Percentiles rank a stretch among this genome's conserved stretches.
Conservation (phyloP, 2,329 filamentous ascomycete species). For the Xylaria sp. region DNA sequence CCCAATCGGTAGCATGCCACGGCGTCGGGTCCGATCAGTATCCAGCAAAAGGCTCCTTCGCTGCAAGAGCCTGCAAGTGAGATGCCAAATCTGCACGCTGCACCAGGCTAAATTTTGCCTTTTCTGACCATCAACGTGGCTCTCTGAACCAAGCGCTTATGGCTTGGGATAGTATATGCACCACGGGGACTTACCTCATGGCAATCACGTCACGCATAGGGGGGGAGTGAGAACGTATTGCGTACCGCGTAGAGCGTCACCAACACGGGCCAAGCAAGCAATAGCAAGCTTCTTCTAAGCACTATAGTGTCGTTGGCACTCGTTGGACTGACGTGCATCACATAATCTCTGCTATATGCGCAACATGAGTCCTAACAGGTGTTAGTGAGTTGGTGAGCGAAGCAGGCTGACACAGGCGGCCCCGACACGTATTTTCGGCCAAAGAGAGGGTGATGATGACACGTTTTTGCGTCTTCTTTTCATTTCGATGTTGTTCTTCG, state of each 20-base stretch:
- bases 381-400: slow-evolving; percentile 19
- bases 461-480: not conserved
- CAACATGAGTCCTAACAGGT: slow-evolving; percentile 33
- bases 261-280: slow-evolving; percentile 13
- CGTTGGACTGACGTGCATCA: slow-evolving; percentile 21
- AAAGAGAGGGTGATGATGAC: not conserved
- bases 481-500: not conserved
- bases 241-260: not conserved
- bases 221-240: not conserved
- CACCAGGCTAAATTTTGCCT: not conserved
- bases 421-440: slow-evolving; percentile 8
- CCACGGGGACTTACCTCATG: not conserved
- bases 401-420: slow-evolving; percentile 12
- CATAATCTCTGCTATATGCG: slow-evolving; percentile 10
- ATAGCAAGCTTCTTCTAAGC: slow-evolving; percentile 28
- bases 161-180: not conserved
- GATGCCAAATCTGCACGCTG: slow-evolving; percentile 26
- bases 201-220: slow-evolving; percentile 17
- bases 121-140: slow-evolving; percentile 18
- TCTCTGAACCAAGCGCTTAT: slow-evolving; percentile 18
- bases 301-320: slow-evolving; percentile 18
- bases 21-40: slow-evolving; percentile 31
- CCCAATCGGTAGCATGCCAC: slow-evolving; percentile 37
- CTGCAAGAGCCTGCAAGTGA: slow-evolving; percentile 31
- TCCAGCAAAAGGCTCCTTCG: slow-evolving; percentile 15